Conservation (phyloP, 1,284 basidiomycete genomes). For the Microbotryomycetes sp. region DNA sequence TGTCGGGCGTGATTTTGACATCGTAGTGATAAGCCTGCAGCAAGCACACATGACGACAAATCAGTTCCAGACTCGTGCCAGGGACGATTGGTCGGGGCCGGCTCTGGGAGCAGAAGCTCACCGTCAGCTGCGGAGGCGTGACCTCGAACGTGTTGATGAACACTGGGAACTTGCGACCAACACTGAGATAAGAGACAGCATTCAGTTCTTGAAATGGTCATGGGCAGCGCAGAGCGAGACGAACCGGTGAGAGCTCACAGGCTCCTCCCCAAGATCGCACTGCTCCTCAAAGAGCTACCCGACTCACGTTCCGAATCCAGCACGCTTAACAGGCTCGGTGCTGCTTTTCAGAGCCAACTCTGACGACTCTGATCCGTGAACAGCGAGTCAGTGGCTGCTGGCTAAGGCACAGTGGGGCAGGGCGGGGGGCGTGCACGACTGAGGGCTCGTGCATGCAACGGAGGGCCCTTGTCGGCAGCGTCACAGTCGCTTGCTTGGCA, state of each 20-base stretch:
- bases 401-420: background rate
- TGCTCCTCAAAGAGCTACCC: no score
- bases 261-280: no score
- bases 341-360: background rate
- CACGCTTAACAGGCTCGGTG: constrained; percentile 1
- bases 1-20: background rate
- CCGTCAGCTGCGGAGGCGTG: background rate
- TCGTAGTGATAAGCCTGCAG: background rate
- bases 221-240: no score
- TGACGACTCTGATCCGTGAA: background rate
- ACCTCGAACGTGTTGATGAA: constrained; percentile 16
- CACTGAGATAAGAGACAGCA: background rate
- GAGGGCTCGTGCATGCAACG: no score
- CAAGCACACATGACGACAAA: background rate
- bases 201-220: no score
- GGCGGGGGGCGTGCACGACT: background rate
- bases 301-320: constrained; percentile 11
- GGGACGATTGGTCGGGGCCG: no score
- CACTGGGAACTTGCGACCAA: background rate
- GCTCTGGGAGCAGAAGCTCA: background rate
- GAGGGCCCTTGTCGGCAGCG: no score
- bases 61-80: background rate
- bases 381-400: background rate
- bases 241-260: background rate
- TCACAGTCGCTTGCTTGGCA: background rate